Evolutionary conservation across 805 yeast genomes (phyloP).

Genomic region (Kodamaea sagamina): DNA sequence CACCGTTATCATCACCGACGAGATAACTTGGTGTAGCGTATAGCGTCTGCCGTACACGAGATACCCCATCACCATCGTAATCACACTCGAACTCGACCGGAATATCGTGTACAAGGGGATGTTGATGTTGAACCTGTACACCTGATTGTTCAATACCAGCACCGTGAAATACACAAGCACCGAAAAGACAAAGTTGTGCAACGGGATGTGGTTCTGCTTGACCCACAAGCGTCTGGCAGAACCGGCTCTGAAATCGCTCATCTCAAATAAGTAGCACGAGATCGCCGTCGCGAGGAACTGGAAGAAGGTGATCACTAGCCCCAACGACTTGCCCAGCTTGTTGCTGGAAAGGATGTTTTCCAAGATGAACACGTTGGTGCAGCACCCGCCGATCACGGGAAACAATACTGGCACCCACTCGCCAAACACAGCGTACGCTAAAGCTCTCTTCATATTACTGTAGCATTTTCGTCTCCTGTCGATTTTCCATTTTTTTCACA

Average conservation of each 20-base stretch:
- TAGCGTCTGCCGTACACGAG: constrained; percentile 48
- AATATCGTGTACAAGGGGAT: constrained; percentile 69
- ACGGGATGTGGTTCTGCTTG: constrained; percentile 40
- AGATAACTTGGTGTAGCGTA: constrained; percentile 44
- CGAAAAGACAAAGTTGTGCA: constrained; percentile 45
- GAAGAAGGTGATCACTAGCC: constrained; percentile 56
- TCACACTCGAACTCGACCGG: constrained; percentile 62
- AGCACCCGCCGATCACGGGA: constrained; percentile 71
- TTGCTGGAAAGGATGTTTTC: constrained; percentile 48
- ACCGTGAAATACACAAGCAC: constrained; percentile 53
- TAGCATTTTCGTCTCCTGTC: neutral
- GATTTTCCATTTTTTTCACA: constrained; percentile 4
- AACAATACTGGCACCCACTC: constrained; percentile 14
- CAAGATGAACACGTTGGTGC: constrained; percentile 64
- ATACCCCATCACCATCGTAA: constrained; percentile 60
- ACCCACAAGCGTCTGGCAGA: constrained; percentile 28
- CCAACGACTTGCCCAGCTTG: constrained; percentile 34
- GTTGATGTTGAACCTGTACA: constrained; percentile 56
- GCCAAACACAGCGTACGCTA: neutral
- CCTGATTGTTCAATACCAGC: constrained; percentile 58
- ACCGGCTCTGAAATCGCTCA: constrained; percentile 27
- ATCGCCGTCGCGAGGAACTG: constrained; percentile 46
- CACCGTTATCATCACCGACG: constrained; percentile 52
- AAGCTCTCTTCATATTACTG: neutral
- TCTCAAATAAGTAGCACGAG: constrained; percentile 34